A percentile compares a stretch with the other conserved stretches of the same genome.
These are phyloP conservation scores for Pythium phragmiticola DNA, from an alignment of 352 stramenopile genomes.

Conservation along the genomic window DNA sequence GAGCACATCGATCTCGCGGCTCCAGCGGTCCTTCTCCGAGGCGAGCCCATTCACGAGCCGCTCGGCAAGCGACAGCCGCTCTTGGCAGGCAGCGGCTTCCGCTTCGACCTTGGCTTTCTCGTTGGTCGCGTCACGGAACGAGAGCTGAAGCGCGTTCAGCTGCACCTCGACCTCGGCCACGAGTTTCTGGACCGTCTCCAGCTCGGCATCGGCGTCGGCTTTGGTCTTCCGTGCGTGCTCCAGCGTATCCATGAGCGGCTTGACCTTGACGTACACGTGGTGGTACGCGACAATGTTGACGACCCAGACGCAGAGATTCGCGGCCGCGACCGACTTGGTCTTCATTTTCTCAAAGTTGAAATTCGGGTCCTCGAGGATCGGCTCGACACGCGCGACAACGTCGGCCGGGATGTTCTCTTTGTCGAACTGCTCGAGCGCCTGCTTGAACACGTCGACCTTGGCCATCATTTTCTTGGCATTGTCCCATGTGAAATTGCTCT, in stretches of 20 bases:
- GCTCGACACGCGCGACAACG: conserved; percentile 81
- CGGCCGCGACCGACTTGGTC: conserved; percentile 87
- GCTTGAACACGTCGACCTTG: conserved; percentile 92
- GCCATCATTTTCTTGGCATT: conserved; percentile 97
- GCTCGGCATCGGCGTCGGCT: conserved; percentile 71
- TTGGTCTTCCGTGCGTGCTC: conserved; percentile 81
- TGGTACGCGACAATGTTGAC: conserved; percentile 93
- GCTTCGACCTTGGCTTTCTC: conserved; percentile 90
- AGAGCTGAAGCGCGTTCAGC: conserved; percentile 70
- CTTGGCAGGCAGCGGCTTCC: conserved; percentile 83
- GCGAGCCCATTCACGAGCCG: conserved; percentile 86
- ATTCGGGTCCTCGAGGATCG: conserved; percentile 87
- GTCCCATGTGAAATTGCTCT: conserved; percentile 93
- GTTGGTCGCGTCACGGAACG: conserved; percentile 86
- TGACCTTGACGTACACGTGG: conserved; percentile 92
- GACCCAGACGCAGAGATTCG: conserved; percentile 92
- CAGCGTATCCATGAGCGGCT: conserved; percentile 92
- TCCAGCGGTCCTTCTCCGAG: conserved; percentile 90
- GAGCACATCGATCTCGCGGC: conserved; percentile 83
- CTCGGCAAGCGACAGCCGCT: conserved; percentile 85
- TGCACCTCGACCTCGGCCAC: conserved; percentile 84
- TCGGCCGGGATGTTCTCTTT: conserved; percentile 91
- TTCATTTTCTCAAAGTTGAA: conserved; percentile 96
- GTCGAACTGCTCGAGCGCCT: conserved; percentile 87
- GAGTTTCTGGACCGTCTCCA: conserved; percentile 80